A percentile compares a stretch with the other conserved stretches of the same genome.
Evolutionary conservation across 2,329 filamentous ascomycete genomes (phyloP).

Genomic region (Xylaria sp.): DNA sequence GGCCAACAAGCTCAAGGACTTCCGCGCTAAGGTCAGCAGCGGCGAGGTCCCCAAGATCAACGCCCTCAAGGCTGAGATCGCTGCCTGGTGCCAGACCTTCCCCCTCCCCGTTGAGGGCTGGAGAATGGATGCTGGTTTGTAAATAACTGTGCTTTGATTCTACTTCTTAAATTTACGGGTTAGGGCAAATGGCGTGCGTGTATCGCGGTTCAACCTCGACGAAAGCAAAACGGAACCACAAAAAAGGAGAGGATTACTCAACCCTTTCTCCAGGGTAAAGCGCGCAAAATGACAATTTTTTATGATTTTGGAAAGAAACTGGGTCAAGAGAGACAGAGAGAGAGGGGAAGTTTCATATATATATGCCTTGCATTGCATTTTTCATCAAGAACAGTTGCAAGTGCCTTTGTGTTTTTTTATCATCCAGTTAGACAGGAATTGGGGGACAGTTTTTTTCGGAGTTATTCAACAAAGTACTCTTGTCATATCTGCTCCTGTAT

Average conservation of each 20-base stretch:
- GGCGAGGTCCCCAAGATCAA: conserved; percentile 79
- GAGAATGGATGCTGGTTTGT: conserved; percentile 56
- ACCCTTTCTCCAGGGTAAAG: conserved; percentile 29
- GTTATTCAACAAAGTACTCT: no score
- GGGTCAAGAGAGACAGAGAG: no score
- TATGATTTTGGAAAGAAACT: conserved; percentile 8
- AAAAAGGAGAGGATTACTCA: conserved; percentile 29
- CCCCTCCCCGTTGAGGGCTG: conserved; percentile 81
- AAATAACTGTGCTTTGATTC: conserved; percentile 28
- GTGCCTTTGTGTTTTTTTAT: no score
- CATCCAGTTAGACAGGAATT: no score
- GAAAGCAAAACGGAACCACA: conserved; percentile 11
- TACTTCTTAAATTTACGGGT: conserved; percentile 8
- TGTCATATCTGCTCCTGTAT: no score
- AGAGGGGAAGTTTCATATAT: no score
- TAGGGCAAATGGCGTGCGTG: conserved; percentile 15
- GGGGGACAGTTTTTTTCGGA: no score
- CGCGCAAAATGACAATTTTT: conserved; percentile 19
- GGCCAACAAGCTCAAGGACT: conserved; percentile 99
- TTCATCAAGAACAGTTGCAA: no score
- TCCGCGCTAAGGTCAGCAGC: conserved; percentile 83
- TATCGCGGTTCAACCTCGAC: conserved; percentile 31
- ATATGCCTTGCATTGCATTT: no score
- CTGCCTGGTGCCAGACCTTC: conserved; percentile 81
- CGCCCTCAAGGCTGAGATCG: conserved; percentile 81